Evolutionary conservation across 2,329 filamentous ascomycete genomes (phyloP).

Genomic region (Ambrosiella xylebori): DNA sequence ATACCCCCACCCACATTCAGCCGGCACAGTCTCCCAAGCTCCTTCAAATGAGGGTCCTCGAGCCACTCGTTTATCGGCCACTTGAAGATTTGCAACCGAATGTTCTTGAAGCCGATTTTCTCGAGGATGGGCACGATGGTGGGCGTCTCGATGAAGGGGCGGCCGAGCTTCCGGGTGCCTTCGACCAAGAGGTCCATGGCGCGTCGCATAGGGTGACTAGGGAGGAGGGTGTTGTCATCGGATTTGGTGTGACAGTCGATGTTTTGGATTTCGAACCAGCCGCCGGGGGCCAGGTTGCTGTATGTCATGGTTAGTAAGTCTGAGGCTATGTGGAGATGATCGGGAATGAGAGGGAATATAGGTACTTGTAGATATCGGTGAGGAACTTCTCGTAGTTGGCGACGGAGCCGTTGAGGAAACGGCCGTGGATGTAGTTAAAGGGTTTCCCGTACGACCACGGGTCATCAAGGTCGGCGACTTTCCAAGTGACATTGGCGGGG

Average conservation of each 20-base stretch:
- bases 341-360: not conserved
- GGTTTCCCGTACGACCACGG: not conserved
- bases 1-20: not conserved
- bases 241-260: not conserved
- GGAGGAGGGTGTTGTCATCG: not conserved
- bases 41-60: not conserved
- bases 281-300: not conserved
- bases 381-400: not conserved
- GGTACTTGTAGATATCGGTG: not conserved
- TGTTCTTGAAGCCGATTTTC: not conserved
- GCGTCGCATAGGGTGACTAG: not conserved
- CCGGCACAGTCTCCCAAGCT: not conserved
- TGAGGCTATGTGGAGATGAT: not conserved
- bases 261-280: conserved; percentile 4
- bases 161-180: not conserved
- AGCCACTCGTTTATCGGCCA: conserved; percentile 3
- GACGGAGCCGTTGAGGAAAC: not conserved
- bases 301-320: not conserved
- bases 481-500: not conserved
- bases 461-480: not conserved
- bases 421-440: not conserved
- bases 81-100: not conserved
- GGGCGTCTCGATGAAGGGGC: not conserved
- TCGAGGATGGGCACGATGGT: not conserved
- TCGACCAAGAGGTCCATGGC: not conserved